Base-by-base conservation (phyloP, 139 green algal species). In the Marvania coccoides region DNA sequence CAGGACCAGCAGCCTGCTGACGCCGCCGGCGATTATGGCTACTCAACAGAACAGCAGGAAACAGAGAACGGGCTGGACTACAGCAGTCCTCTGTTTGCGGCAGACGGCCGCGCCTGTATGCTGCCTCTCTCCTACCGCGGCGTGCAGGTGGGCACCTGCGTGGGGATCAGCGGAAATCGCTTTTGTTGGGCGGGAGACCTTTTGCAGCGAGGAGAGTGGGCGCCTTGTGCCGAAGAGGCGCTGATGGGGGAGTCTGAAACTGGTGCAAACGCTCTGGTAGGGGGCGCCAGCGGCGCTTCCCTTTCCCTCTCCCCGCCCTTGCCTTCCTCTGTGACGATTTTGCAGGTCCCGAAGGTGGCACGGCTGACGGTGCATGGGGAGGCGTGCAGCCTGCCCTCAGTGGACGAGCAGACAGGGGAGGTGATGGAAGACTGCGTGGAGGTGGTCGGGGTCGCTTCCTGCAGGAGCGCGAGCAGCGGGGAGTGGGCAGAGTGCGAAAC, bases 51-150 rank as follows among this genome's bases (percentile, higher is more conserved):
- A n/a, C n/a, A n/a, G n/a, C n/a, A n/a, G n/a, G n/a, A n/a, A n/a
- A n/a, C n/a, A n/a, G n/a, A n/a, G n/a, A n/a, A n/a, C n/a, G n/a
- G n/a, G n/a, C n/a, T n/a, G n/a, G n/a, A n/a, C n/a, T n/a, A n/a
- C n/a, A n/a, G 42, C 0, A 13, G 24, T 12, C 10, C 56, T 12
- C 23, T 68, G 23, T 37, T 58, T 13, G 9, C 57, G 4, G 23
- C n/a, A 3, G 6, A 61, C n/a, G 58, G 58, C 57, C 4, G n/a
- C 1, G 8, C 42, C 10, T 75, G 69, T 34, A 28, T 38, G 63
- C 58, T 75, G 45, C 69, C 69, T 15, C 47, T 75, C 19, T 10
- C 0, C 6, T 75, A 71, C 46, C 53, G 51, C 35, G 69, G 47
- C 5, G 30, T 56, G 23, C 26, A 47, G 42, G 67, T 69, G 55